A percentile compares a stretch with the other conserved stretches of the same genome.
Evolutionary conservation across 2,329 filamentous ascomycete species (phyloP).

Genomic region (Exophiala oligosperma): DNA sequence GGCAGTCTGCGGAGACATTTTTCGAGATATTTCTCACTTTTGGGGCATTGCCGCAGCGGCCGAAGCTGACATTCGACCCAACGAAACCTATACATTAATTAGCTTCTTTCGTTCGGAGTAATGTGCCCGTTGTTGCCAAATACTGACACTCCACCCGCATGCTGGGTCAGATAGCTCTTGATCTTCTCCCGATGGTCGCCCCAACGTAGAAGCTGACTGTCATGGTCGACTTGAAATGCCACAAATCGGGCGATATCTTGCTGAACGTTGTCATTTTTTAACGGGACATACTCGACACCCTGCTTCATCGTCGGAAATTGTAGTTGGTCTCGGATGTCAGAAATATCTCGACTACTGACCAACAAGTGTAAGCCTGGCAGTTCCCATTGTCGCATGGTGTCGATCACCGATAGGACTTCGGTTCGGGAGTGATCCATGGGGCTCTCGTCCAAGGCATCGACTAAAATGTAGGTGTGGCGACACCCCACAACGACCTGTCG

Average conservation of each 20-base stretch:
- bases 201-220: not conserved
- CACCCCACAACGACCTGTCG: slow-evolving; percentile 14
- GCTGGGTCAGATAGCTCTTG: slow-evolving; percentile 5
- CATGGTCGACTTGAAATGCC: not conserved
- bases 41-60: slow-evolving; percentile 23
- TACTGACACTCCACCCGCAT: slow-evolving; percentile 22
- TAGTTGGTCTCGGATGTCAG: slow-evolving; percentile 22
- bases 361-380: slow-evolving; percentile 23
- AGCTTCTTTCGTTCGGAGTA: not conserved
- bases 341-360: slow-evolving; percentile 25
- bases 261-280: slow-evolving; percentile 15
- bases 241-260: slow-evolving; percentile 14
- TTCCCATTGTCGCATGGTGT: slow-evolving; percentile 18
- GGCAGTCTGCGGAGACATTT: slow-evolving; percentile 31
- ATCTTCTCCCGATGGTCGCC: not conserved
- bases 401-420: slow-evolving; percentile 12
- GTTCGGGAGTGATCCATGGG: slow-evolving; percentile 11
- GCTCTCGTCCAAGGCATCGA: slow-evolving; percentile 31
- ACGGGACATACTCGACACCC: not conserved
- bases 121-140: too few relatives aligned
- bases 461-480: slow-evolving; percentile 23
- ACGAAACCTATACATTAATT: slow-evolving; percentile 30
- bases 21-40: slow-evolving; percentile 26
- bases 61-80: slow-evolving; percentile 33
- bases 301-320: not conserved